Percentiles rank a stretch among this genome's conserved stretches.
Evolutionary conservation across 1,139 yeast genomes (phyloP).

Genomic region (Pichia sp.): DNA sequence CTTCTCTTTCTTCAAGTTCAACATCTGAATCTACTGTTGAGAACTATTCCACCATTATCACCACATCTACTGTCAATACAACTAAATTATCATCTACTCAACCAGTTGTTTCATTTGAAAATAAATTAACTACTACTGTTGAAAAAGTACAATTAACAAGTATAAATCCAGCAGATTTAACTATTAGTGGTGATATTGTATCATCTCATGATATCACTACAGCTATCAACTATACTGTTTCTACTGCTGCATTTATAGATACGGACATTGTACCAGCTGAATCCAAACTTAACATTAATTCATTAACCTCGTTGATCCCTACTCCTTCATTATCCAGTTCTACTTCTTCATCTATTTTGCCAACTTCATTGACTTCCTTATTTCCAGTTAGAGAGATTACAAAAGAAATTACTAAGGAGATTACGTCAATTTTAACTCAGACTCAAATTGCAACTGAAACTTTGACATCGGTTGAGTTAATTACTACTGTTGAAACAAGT

Average conservation of each 20-base stretch:
- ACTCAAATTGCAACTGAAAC: conserved; percentile 1
- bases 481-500: conserved; percentile 6
- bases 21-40: too few species aligned
- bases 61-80: too few species aligned
- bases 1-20: too few species aligned
- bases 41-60: background rate
- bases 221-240: background rate
- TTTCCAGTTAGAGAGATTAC: conserved; percentile 5
- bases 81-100: background rate
- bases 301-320: too few species aligned
- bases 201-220: conserved; percentile 2
- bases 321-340: background rate
- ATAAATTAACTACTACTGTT: background rate
- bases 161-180: background rate
- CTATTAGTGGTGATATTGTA: conserved; percentile 11
- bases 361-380: background rate
- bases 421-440: conserved; percentile 6
- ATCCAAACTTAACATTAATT: background rate
- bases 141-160: background rate
- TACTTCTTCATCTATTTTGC: too few species aligned
- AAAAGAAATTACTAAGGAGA: conserved; percentile 14
- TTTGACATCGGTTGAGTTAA: conserved; percentile 2
- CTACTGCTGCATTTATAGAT: background rate
- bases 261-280: background rate
- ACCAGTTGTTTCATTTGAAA: background rate